Conservation (phyloP, 2,329 filamentous ascomycete species). For the Trichoderma brevicompactum region DNA sequence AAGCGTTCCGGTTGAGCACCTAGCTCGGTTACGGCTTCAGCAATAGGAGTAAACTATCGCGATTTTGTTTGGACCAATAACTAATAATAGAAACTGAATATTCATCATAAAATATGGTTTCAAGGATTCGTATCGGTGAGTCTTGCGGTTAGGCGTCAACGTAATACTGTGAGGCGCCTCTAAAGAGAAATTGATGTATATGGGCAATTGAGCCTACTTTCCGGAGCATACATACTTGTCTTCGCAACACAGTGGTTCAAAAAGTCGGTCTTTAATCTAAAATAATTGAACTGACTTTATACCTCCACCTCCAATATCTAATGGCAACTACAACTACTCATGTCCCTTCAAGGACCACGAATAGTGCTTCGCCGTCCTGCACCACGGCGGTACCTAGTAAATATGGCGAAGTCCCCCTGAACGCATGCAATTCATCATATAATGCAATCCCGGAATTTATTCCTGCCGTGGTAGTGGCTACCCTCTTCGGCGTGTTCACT, state of each 20-base stretch:
- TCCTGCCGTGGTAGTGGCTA: conserved; percentile 5
- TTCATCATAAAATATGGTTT: background rate
- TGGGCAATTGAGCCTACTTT: no score
- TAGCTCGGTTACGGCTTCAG: background rate
- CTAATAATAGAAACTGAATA: conserved; percentile 8
- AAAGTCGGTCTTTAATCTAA: no score
- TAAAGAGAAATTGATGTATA: no score
- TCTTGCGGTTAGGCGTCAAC: background rate
- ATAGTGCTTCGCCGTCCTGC: background rate
- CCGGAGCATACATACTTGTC: no score
- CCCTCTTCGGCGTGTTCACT: background rate
- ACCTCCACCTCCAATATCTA: no score
- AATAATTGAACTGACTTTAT: no score
- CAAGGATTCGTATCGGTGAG: background rate
- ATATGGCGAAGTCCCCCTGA: conserved; percentile 14
- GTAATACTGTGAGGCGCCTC: no score
- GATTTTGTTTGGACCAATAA: background rate
- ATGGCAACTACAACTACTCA: conserved; percentile 9
- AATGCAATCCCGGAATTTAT: conserved; percentile 13
- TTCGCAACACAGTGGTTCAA: no score
- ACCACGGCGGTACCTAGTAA: conserved; percentile 13
- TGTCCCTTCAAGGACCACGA: background rate
- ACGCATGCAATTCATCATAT: conserved; percentile 10
- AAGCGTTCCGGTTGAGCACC: background rate
- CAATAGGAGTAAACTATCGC: background rate